Conservation (phyloP, 305 asterid genomes). For the Withania somnifera region DNA sequence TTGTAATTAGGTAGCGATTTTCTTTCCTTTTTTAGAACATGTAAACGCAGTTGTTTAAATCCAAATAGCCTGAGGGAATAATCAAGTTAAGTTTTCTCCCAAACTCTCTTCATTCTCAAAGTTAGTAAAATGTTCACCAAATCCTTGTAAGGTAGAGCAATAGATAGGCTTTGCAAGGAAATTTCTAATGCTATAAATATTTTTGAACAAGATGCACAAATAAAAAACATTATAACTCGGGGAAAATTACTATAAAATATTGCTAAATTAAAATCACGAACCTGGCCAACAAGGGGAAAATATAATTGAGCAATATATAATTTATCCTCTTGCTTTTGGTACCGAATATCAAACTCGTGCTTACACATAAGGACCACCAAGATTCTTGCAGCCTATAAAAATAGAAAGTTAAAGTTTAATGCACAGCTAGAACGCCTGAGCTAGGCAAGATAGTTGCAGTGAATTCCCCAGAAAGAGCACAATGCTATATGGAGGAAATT, state of each 20-base stretch:
- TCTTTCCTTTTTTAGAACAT: background rate
- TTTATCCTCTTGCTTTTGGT: constrained; percentile 97
- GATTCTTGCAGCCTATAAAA: constrained; percentile 78
- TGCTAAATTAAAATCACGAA: constrained; percentile 8
- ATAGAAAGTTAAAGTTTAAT: constrained; percentile 10
- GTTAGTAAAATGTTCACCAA: background rate
- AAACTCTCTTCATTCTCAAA: background rate
- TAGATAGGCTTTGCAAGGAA: background rate
- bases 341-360: constrained; percentile 93
- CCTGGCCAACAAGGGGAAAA: constrained; percentile 98
- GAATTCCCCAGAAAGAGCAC: background rate
- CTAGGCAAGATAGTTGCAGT: background rate
- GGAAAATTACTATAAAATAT: background rate
- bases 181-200: background rate
- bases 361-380: constrained; percentile 91
- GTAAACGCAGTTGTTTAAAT: background rate
- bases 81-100: background rate
- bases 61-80: background rate
- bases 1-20: background rate
- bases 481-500: background rate
- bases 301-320: constrained; percentile 92
- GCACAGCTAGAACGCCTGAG: background rate
- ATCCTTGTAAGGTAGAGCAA: background rate
- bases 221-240: background rate
- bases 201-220: background rate